phyloP scores from a whole-genome alignment of 805 yeast genomes.

The Ogataea henricii region DNA sequence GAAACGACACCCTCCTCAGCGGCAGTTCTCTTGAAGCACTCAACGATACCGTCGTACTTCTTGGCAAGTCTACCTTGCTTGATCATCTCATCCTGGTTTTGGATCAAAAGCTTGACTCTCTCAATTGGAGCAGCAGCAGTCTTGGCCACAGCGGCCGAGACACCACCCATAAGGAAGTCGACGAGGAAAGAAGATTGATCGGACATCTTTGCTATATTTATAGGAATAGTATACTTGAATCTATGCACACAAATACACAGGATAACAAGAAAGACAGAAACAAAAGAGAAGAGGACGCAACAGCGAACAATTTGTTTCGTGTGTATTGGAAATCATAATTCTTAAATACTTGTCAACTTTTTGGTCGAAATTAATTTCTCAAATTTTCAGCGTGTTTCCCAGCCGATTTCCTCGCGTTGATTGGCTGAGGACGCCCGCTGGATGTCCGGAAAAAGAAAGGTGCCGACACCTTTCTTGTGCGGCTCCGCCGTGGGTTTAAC shows the following conservation, averaged over 20 bases:
- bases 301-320: neutral
- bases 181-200: constrained; percentile 50
- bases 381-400: constrained; percentile 9
- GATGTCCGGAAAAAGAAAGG: constrained; percentile 10
- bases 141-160: constrained; percentile 97
- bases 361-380: constrained; percentile 22
- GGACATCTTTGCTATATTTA: constrained; percentile 32
- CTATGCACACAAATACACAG: constrained; percentile 13
- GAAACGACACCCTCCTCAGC: constrained; percentile 89
- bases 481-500: constrained; percentile 5
- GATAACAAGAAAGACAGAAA: constrained; percentile 5
- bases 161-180: constrained; percentile 97
- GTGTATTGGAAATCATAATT: constrained; percentile 16
- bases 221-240: constrained; percentile 13
- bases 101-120: constrained; percentile 94
- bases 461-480: constrained; percentile 5
- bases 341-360: constrained; percentile 26
- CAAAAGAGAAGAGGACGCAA: constrained; percentile 11
- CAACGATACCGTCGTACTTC: constrained; percentile 86
- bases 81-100: constrained; percentile 97
- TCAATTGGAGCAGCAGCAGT: constrained; percentile 98
- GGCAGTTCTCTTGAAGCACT: constrained; percentile 93
- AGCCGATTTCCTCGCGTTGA: constrained; percentile 10
- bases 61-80: constrained; percentile 93
- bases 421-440: constrained; percentile 13